Conservation (phyloP, 2,329 filamentous ascomycete genomes). For the Claviceps africana region DNA sequence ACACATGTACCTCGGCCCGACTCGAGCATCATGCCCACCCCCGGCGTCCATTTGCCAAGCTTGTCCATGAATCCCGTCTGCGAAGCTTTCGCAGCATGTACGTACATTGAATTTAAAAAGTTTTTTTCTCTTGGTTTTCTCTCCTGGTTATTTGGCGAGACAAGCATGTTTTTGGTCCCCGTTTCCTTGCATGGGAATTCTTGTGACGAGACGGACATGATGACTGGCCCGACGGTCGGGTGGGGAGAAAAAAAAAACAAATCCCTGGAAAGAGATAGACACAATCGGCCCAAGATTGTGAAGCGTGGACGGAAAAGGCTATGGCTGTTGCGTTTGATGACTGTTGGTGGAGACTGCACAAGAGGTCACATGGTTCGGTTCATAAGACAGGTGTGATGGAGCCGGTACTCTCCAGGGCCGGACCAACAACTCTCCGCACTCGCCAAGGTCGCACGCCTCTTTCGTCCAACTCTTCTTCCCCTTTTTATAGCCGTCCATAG, state of each 20-base stretch:
- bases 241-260: too few species aligned
- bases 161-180: too few species aligned
- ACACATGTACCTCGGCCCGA: too few species aligned
- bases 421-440: neutral
- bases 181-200: too few species aligned
- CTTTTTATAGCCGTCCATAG: slow-evolving; percentile 18
- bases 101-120: too few species aligned
- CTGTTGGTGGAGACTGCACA: neutral
- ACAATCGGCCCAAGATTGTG: neutral
- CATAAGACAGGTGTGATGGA: neutral
- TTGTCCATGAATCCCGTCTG: too few species aligned
- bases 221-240: too few species aligned
- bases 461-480: neutral
- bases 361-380: neutral
- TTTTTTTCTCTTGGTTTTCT: neutral
- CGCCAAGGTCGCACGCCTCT: neutral
- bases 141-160: too few species aligned
- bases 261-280: neutral
- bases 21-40: too few species aligned
- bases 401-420: neutral
- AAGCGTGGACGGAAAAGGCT: neutral
- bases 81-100: too few species aligned
- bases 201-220: too few species aligned
- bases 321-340: neutral
- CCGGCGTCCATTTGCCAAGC: too few species aligned